phyloP scores from a whole-genome alignment of 345 rosid species.

The Lepidium africanum region DNA sequence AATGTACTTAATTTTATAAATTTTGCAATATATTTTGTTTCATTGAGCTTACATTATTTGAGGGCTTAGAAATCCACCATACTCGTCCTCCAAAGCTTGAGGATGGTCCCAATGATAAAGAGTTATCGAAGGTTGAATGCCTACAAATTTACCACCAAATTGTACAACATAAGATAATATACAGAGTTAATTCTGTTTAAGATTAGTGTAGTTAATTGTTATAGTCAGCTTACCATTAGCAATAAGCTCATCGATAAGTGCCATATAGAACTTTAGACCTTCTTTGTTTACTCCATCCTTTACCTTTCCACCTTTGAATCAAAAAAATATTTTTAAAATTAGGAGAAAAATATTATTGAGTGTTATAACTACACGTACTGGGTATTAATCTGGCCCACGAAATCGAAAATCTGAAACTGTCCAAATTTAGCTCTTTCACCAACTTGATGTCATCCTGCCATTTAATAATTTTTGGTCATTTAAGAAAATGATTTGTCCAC shows the following conservation, averaged over 20 bases:
- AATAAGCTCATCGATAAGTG: slow-evolving; percentile 38
- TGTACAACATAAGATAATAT: background rate
- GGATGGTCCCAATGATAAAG: slow-evolving; percentile 50
- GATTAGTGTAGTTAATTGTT: background rate
- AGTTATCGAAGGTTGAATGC: slow-evolving; percentile 36
- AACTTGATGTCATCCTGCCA: slow-evolving; percentile 41
- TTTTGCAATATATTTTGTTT: background rate
- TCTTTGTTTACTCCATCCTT: slow-evolving; percentile 36
- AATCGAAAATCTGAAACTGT: slow-evolving; percentile 45
- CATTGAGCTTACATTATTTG: slow-evolving; percentile 30
- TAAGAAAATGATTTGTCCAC: background rate
- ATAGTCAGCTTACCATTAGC: slow-evolving; percentile 14
- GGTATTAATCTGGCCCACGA: slow-evolving; percentile 49
- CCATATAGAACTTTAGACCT: slow-evolving; percentile 33
- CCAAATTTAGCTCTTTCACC: slow-evolving; percentile 41
- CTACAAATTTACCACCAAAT: slow-evolving; percentile 1
- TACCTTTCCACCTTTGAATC: slow-evolving; percentile 10
- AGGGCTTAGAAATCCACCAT: slow-evolving; percentile 36
- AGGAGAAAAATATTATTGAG: background rate
- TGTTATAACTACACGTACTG: background rate
- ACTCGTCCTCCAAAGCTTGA: slow-evolving; percentile 37
- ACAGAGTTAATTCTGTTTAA: no score
- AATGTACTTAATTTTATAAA: background rate
- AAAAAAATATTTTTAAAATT: background rate
- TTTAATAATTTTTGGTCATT: background rate